Conservation (phyloP, 2,329 filamentous ascomycete genomes). For the Colletotrichum sp. region DNA sequence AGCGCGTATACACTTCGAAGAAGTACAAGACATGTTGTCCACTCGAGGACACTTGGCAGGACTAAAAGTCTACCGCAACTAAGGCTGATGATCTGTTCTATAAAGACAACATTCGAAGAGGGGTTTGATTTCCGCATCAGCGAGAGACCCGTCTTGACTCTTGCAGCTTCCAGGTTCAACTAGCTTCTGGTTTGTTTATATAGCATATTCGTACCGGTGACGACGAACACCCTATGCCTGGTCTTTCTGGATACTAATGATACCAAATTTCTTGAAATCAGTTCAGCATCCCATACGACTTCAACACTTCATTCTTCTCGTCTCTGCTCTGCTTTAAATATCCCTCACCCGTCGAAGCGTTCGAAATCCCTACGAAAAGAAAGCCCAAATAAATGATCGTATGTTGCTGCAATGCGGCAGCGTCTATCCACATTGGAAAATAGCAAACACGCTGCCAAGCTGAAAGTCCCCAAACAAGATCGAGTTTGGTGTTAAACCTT, state of each 20-base stretch:
- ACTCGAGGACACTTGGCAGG: no score
- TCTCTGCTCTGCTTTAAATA: neutral
- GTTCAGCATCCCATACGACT: neutral
- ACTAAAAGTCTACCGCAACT: fast-evolving
- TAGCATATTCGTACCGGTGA: fast-evolving
- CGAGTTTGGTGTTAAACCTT: fast-evolving
- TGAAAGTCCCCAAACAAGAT: neutral
- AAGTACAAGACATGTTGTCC: neutral
- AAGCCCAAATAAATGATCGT: no score
- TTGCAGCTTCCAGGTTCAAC: neutral
- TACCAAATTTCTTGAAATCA: fast-evolving
- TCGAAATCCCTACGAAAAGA: neutral
- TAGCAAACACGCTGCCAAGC: neutral
- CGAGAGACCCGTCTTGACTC: no score
- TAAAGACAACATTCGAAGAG: no score
- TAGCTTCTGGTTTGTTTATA: neutral
- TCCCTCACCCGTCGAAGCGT: fast-evolving
- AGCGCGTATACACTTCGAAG: neutral
- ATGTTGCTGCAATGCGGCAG: no score
- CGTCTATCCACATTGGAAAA: no score
- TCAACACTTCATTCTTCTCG: fast-evolving
- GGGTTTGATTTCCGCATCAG: no score
- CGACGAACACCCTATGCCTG: neutral
- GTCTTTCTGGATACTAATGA: neutral
- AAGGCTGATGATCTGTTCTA: no score